These are phyloP conservation scores for Kuraishia borneana DNA, from an alignment of 805 yeast genomes.

Conservation along the genomic window DNA sequence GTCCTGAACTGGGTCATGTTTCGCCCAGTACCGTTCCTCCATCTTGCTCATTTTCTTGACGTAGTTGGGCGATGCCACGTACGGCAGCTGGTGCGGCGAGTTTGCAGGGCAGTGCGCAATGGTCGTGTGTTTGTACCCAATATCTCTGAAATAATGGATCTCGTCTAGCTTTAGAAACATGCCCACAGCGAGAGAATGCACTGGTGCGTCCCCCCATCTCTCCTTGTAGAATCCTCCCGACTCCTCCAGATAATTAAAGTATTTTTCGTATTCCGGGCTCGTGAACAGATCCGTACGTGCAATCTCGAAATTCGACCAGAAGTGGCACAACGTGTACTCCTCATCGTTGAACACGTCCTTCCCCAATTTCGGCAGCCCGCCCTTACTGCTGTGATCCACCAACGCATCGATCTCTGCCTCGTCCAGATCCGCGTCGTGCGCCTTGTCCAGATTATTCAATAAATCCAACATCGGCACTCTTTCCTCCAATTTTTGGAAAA, in stretches of 20 bases:
- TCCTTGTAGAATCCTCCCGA: conserved; percentile 82
- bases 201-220: conserved; percentile 98
- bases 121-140: conserved; percentile 79
- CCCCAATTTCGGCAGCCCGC: conserved; percentile 17
- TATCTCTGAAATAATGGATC: conserved; percentile 84
- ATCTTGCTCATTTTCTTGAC: conserved; percentile 15
- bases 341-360: conserved; percentile 56
- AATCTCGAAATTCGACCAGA: conserved; percentile 91
- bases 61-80: conserved; percentile 21
- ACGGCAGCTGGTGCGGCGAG: conserved; percentile 41
- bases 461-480: conserved; percentile 13
- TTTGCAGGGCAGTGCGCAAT: conserved; percentile 78
- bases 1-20: conserved; percentile 11
- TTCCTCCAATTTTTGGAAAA: conserved; percentile 14
- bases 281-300: conserved; percentile 72
- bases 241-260: conserved; percentile 56
- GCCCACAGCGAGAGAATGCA: conserved; percentile 80
- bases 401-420: conserved; percentile 23
- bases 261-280: conserved; percentile 51
- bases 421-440: conserved; percentile 13
- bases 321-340: conserved; percentile 72
- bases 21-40: conserved; percentile 26
- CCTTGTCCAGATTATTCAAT: conserved; percentile 4
- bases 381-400: conserved; percentile 23
- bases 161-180: conserved; percentile 59